Evolutionary conservation across 2,329 filamentous ascomycete genomes (phyloP), one percentile per base, ranked within the genome.

Genomic region (Aspergillus intermedius): DNA sequence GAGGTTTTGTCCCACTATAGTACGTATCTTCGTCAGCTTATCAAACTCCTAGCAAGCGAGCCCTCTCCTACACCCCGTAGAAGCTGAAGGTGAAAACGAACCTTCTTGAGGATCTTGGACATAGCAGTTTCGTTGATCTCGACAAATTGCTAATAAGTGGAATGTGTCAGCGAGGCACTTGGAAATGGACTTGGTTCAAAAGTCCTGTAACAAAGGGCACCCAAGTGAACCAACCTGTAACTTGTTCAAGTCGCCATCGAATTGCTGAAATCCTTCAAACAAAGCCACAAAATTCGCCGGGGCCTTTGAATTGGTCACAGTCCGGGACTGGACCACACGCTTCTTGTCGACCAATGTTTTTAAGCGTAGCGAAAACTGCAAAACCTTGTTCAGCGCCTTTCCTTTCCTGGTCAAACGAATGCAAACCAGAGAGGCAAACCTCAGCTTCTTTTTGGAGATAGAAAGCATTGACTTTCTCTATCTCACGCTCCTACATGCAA

Each of bases 361-460:
- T 49, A 98, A 80, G 9, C 93, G 87, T 47, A 97, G 82, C 70
- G 95, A 94, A 69, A 97, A 87, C 90, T 96, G 4, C 48, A 13
- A 52, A 12, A 47, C 15, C 22, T 30, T 44, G 9, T 34, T 22
- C 21, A 42, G 42, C 10, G 32, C 12, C 25, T 30, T n/a, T 34
- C 3, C 7, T 8, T 13, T 22, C 10, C 19, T 1, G 19, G 3
- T 12, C 37, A 22, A 21, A 25, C 5, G 42, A 43, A 30, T 21
- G 15, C 28, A 13, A n/a, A 15, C 17, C 17, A 15, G 34, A 15
- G 32, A 17, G 46, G 73, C 80, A 56, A 75, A 95, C 90, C 82
- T 98, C 93, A 46, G 90, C 91, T 73, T 98, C 93, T 68, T 98
- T 98, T 68, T 97, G 93, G 32, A 97, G 73, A 67, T 98, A 98